Conservation (phyloP, 495 filamentous ascomycete genomes). For the Friedmanniomyces endolithicus region DNA sequence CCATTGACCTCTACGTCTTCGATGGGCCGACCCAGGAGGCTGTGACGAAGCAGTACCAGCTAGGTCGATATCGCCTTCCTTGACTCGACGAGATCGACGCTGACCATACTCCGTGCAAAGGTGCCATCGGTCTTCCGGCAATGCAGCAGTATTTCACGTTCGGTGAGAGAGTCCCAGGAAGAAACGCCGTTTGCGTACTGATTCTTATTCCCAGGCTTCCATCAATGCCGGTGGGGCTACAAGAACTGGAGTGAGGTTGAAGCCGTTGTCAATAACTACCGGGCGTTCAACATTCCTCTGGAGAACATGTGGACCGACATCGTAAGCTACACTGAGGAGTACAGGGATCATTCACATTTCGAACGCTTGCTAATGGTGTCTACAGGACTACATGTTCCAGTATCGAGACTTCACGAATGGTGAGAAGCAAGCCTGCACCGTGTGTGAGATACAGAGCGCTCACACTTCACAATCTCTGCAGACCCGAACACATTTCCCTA, state of each 20-base stretch:
- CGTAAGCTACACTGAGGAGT: conserved; percentile 37
- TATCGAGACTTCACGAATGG: conserved; percentile 46
- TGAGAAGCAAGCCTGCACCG: too few relatives aligned
- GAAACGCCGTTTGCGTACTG: background rate
- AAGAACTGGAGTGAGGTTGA: conserved; percentile 43
- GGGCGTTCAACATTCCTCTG: conserved; percentile 47
- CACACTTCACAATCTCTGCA: too few relatives aligned
- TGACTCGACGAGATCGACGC: too few relatives aligned
- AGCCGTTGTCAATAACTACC: conserved; percentile 46
- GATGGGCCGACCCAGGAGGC: conserved; percentile 44
- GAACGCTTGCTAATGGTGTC: background rate
- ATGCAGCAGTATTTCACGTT: conserved; percentile 54
- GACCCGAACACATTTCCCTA: conserved; percentile 38
- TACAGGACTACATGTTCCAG: conserved; percentile 41
- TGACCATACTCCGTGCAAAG: too few relatives aligned
- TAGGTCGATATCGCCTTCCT: conserved; percentile 8
- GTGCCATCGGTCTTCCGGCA: conserved; percentile 45
- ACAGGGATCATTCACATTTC: conserved; percentile 46
- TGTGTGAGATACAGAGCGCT: too few relatives aligned
- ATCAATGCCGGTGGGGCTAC: conserved; percentile 58
- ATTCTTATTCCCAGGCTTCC: conserved; percentile 29
- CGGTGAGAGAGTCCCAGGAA: conserved; percentile 13
- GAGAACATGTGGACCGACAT: conserved; percentile 52
- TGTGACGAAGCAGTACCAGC: conserved; percentile 46
- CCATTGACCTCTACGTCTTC: conserved; percentile 52